Conservation (phyloP, 495 filamentous ascomycete species). For the Polyplosphaeria fusca region DNA sequence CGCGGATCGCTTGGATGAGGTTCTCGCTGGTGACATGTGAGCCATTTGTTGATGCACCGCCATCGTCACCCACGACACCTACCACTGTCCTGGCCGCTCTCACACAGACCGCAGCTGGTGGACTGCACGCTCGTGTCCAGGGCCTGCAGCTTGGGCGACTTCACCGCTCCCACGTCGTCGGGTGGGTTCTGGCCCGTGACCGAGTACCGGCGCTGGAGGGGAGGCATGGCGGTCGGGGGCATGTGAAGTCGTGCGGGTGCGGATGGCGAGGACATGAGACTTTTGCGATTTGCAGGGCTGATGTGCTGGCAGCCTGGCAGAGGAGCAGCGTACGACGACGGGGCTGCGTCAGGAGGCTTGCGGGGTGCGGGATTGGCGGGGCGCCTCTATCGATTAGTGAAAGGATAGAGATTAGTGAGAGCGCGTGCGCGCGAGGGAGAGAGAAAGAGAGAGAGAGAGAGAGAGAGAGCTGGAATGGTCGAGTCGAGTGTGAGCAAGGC, state of each 20-base stretch:
- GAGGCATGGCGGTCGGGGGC: neutral
- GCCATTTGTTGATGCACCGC: neutral
- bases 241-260: neutral
- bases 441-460: neutral
- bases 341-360: slow-evolving; percentile 11
- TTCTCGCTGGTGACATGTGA: slow-evolving; percentile 11
- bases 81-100: slow-evolving; percentile 2
- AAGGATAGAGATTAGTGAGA: neutral
- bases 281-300: slow-evolving; percentile 4
- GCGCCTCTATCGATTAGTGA: slow-evolving; percentile 3
- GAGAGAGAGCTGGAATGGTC: neutral
- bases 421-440: neutral
- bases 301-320: slow-evolving; percentile 27
- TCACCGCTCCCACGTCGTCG: slow-evolving; percentile 20
- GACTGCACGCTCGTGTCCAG: slow-evolving; percentile 30
- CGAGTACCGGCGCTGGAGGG: slow-evolving; percentile 27
- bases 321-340: neutral
- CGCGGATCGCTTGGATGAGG: slow-evolving; percentile 23
- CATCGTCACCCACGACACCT: neutral
- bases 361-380: slow-evolving; percentile 17
- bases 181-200: slow-evolving; percentile 30
- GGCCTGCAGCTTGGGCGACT: slow-evolving; percentile 29
- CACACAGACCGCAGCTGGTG: slow-evolving; percentile 23
- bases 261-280: neutral
- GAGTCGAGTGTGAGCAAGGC: neutral